Conservation (phyloP, 2,329 filamentous ascomycete genomes). For the Nectriaceae sp. region DNA sequence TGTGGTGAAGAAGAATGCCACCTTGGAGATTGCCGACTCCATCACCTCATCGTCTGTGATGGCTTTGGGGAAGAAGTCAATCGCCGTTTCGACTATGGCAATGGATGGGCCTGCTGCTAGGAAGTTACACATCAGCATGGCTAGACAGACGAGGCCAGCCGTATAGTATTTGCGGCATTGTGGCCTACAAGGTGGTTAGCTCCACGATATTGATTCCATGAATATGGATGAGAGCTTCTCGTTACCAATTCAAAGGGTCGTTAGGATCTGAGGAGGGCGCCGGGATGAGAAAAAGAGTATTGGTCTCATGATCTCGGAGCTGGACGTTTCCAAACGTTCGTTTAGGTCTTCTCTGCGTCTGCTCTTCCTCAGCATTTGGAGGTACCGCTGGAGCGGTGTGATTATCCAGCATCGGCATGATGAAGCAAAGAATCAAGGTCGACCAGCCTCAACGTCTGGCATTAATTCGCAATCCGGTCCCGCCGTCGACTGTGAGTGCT, state of each 20-base stretch:
- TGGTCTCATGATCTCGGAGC: conserved; percentile 42
- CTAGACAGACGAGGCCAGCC: conserved; percentile 49
- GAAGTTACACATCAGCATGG: conserved; percentile 59
- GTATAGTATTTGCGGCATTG: conserved; percentile 52
- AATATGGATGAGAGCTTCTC: conserved; percentile 13
- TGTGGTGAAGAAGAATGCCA: conserved; percentile 55
- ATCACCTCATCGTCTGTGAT: conserved; percentile 29
- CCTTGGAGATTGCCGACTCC: conserved; percentile 39
- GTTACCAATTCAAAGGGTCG: conserved; percentile 49
- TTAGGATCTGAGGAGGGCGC: conserved; percentile 24
- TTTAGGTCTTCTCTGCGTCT: conserved; percentile 14
- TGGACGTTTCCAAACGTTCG: conserved; percentile 44
- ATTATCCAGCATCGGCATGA: too few relatives aligned
- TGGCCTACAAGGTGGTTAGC: conserved; percentile 34
- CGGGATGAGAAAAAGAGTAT: conserved; percentile 51
- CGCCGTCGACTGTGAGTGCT: too few relatives aligned
- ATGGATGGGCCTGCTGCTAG: conserved; percentile 56
- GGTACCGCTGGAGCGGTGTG: too few relatives aligned
- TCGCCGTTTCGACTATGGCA: conserved; percentile 48
- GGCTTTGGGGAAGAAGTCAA: conserved; percentile 46
- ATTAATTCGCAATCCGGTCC: too few relatives aligned
- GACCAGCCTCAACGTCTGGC: too few relatives aligned
- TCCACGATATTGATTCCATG: background rate
- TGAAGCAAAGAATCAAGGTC: too few relatives aligned
- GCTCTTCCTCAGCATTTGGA: conserved; percentile 2